A percentile compares a stretch with the other conserved stretches of the same genome.
Conservation (phyloP, 1,284 basidiomycete species). For the Cryptococcus wingfieldii region DNA sequence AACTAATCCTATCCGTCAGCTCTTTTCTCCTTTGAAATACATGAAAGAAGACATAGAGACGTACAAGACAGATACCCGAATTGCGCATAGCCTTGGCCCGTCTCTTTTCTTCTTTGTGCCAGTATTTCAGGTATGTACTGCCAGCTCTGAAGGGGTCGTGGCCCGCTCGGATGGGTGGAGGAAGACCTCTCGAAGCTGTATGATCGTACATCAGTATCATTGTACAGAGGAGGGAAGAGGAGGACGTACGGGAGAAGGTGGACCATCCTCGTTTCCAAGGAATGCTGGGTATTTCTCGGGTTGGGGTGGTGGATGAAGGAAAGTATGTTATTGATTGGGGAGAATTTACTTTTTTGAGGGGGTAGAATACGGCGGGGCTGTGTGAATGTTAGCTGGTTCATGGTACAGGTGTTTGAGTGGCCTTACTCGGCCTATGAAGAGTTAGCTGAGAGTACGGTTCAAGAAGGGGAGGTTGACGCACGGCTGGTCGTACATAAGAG, state of each 20-base stretch:
- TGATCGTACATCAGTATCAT: background rate
- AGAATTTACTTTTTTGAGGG: background rate
- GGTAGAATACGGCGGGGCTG: conserved; percentile 17
- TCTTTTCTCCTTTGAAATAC: background rate
- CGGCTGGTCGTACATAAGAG: conserved; percentile 20
- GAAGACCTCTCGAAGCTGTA: conserved; percentile 3
- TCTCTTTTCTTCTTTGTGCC: conserved; percentile 19
- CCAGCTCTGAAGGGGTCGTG: conserved; percentile 11
- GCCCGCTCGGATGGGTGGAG: conserved; percentile 8
- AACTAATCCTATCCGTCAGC: conserved; percentile 15
- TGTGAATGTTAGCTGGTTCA: background rate
- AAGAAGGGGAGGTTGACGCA: conserved; percentile 5
- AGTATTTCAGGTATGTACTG: conserved; percentile 21
- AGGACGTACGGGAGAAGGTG: conserved; percentile 13
- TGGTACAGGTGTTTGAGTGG: background rate
- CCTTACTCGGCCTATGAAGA: conserved; percentile 16
- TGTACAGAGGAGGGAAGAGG: background rate
- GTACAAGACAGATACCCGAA: conserved; percentile 33
- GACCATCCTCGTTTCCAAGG: conserved; percentile 18
- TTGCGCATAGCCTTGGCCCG: conserved; percentile 20
- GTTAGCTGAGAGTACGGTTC: background rate
- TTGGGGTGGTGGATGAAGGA: conserved; percentile 13
- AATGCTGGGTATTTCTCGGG: conserved; percentile 14
- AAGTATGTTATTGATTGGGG: conserved; percentile 21
- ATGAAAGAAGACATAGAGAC: conserved; percentile 2